phyloP scores from a whole-genome alignment of 2,329 filamentous ascomycete species.

The Phaeomoniella chlamydospora region DNA sequence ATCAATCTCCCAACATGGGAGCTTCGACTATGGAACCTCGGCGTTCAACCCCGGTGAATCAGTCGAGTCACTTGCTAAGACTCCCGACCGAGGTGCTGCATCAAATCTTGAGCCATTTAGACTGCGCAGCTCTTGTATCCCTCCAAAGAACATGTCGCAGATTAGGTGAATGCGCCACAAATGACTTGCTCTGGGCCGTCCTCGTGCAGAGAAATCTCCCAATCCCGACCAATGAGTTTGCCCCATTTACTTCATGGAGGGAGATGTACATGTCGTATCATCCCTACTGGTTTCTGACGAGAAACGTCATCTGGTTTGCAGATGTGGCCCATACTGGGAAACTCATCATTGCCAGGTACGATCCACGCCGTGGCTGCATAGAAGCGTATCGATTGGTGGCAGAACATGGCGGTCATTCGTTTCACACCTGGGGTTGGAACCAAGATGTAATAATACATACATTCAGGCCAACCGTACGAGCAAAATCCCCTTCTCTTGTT shows the following conservation, averaged over 20 bases:
- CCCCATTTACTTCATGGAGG: constrained; percentile 49
- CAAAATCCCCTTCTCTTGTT: too few relatives aligned
- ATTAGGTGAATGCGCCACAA: not conserved
- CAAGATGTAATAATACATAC: constrained; percentile 52
- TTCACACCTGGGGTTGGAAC: constrained; percentile 52
- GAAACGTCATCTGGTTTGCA: constrained; percentile 72
- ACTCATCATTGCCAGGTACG: constrained; percentile 62
- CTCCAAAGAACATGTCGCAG: not conserved
- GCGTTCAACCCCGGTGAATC: too few relatives aligned
- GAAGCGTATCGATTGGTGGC: constrained; percentile 67
- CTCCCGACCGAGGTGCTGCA: not conserved
- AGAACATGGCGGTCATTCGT: constrained; percentile 37
- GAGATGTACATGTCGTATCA: constrained; percentile 62
- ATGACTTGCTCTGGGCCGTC: not conserved
- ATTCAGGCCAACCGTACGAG: constrained; percentile 56
- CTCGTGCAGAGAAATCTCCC: constrained; percentile 9
- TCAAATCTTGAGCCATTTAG: not conserved
- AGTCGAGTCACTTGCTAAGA: too few relatives aligned
- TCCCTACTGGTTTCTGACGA: constrained; percentile 71
- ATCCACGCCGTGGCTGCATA: constrained; percentile 58
- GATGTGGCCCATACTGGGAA: constrained; percentile 61
- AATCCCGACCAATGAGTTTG: constrained; percentile 34
- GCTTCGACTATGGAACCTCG: too few relatives aligned
- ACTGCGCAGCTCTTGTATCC: not conserved
- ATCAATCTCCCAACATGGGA: too few relatives aligned